phyloP scores from a whole-genome alignment of 805 yeast species.

The Sugiyamaella qingdaonensis region DNA sequence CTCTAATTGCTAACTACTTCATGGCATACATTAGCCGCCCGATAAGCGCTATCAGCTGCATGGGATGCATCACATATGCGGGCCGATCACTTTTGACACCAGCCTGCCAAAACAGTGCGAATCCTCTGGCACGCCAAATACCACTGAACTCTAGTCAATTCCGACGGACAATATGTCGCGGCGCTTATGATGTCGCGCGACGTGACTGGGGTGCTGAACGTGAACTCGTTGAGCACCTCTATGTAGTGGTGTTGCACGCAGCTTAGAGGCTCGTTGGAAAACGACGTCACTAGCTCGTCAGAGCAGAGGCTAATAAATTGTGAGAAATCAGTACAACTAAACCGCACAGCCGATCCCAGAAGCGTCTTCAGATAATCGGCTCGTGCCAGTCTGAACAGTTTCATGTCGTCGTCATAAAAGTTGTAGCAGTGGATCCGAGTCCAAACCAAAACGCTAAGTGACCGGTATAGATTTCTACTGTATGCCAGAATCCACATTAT shows the following conservation, averaged over 20 bases:
- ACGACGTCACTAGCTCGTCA: constrained; percentile 9
- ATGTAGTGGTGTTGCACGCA: constrained; percentile 6
- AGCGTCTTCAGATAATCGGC: constrained; percentile 14
- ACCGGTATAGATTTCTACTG: not conserved
- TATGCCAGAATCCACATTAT: constrained; percentile 9
- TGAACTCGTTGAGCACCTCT: constrained; percentile 5
- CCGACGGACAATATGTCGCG: not conserved
- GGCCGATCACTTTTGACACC: not conserved
- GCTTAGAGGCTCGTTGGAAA: constrained; percentile 4
- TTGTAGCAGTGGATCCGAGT: constrained; percentile 4
- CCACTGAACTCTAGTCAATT: not conserved
- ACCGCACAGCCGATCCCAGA: constrained; percentile 4
- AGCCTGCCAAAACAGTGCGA: not conserved
- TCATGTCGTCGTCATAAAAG: constrained; percentile 3
- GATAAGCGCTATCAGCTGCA: not conserved
- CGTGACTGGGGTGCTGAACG: not conserved
- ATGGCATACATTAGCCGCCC: not conserved
- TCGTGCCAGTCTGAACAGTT: constrained; percentile 14
- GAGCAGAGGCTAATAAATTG: constrained; percentile 3
- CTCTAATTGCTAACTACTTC: not conserved
- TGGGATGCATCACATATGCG: not conserved
- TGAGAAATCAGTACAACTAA: not conserved
- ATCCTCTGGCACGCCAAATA: not conserved
- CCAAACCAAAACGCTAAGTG: constrained; percentile 1
- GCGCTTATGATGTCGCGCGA: not conserved